Conservation (phyloP, 2,329 filamentous ascomycete genomes). For the Nemania bipapillata region DNA sequence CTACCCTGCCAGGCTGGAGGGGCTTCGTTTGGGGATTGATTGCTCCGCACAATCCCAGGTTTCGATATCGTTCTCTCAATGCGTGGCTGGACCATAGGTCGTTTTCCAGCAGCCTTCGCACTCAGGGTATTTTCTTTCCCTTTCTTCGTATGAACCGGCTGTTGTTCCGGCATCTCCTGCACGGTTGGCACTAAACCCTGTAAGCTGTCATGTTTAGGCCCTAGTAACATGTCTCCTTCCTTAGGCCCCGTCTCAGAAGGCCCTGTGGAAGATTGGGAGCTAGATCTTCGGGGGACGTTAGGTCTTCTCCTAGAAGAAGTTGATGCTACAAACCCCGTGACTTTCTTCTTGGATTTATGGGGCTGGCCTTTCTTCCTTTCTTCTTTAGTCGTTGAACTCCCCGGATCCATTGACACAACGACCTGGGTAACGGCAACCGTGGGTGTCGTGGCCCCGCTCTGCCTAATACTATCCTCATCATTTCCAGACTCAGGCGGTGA, state of each 20-base stretch:
- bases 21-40: slow-evolving; percentile 14
- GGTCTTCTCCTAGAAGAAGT: slow-evolving; percentile 60
- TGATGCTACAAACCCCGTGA: slow-evolving; percentile 57
- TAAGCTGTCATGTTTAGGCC: slow-evolving; percentile 41
- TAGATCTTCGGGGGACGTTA: slow-evolving; percentile 58
- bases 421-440: slow-evolving; percentile 52
- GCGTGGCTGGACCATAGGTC: slow-evolving; percentile 49
- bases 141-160: slow-evolving; percentile 24
- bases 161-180: slow-evolving; percentile 45
- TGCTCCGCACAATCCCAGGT: slow-evolving; percentile 21
- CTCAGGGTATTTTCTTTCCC: slow-evolving; percentile 48
- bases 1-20: neutral
- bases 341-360: slow-evolving; percentile 51
- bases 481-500: slow-evolving; percentile 64
- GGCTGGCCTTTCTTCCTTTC: slow-evolving; percentile 42
- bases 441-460: slow-evolving; percentile 55
- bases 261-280: slow-evolving; percentile 59
- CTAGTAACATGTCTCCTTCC: slow-evolving; percentile 47
- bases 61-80: slow-evolving; percentile 35
- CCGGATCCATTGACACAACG: slow-evolving; percentile 42
- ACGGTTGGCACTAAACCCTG: slow-evolving; percentile 46
- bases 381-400: slow-evolving; percentile 42
- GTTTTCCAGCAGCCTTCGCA: slow-evolving; percentile 63
- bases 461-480: slow-evolving; percentile 52
- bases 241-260: slow-evolving; percentile 51